Conservation (phyloP, 352 stramenopile genomes). For the Hyaloperonospora brassicae region DNA sequence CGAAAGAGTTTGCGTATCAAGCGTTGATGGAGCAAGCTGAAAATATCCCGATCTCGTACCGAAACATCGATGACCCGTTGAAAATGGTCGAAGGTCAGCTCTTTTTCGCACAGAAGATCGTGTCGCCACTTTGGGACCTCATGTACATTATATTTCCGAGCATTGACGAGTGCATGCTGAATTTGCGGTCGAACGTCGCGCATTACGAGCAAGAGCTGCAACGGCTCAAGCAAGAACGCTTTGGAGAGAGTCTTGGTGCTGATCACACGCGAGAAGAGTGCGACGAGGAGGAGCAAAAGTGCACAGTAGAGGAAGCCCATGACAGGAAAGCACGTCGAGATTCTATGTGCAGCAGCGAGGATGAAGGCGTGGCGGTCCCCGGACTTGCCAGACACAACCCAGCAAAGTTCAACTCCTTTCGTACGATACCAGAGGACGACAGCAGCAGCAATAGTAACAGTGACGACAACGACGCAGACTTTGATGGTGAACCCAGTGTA, state of each 20-base stretch:
- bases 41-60: slow-evolving; percentile 72
- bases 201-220: slow-evolving; percentile 77
- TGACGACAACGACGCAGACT: slow-evolving; percentile 17
- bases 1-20: slow-evolving; percentile 85
- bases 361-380: slow-evolving; percentile 71
- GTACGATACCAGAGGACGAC: slow-evolving; percentile 42
- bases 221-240: slow-evolving; percentile 41
- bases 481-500: slow-evolving; percentile 15
- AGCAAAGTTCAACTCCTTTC: slow-evolving; percentile 83
- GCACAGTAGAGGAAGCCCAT: slow-evolving; percentile 14
- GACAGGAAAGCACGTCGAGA: slow-evolving; percentile 21
- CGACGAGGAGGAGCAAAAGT: slow-evolving; percentile 17
- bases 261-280: slow-evolving; percentile 18
- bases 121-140: slow-evolving; percentile 64
- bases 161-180: slow-evolving; percentile 52
- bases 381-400: slow-evolving; percentile 63
- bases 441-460: slow-evolving; percentile 31
- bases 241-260: slow-evolving; percentile 12
- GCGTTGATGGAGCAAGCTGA: slow-evolving; percentile 75
- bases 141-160: slow-evolving; percentile 75
- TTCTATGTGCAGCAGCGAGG: slow-evolving; percentile 32
- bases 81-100: slow-evolving; percentile 83
- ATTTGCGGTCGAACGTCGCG: slow-evolving; percentile 64
- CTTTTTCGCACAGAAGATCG: slow-evolving; percentile 82
- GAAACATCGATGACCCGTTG: slow-evolving; percentile 70